Percentiles rank a stretch among this genome's conserved stretches.
Evolutionary conservation across 2,329 filamentous ascomycete species (phyloP).

Genomic region (Drechmeria coniospora): DNA sequence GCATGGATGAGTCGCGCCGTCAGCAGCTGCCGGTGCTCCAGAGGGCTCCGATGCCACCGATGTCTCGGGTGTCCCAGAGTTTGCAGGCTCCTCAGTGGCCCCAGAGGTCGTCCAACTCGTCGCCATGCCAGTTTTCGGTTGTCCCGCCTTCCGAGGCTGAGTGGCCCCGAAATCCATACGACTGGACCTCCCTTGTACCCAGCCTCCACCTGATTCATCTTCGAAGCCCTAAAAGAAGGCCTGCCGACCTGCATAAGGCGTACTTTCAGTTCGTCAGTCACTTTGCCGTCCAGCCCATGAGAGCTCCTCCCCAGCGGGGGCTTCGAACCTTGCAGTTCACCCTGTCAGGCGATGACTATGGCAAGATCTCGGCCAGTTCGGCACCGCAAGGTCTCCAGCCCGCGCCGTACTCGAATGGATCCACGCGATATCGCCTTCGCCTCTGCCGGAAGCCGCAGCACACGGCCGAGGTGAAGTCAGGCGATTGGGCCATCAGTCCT

Average conservation of each 20-base stretch:
- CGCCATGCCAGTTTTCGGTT: slow-evolving; percentile 1
- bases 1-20: no score
- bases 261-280: slow-evolving; percentile 43
- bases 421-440: slow-evolving; percentile 51
- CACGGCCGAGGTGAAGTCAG: slow-evolving; percentile 21
- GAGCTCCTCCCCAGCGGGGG: slow-evolving; percentile 17
- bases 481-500: slow-evolving; percentile 44
- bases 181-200: slow-evolving; percentile 23
- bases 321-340: slow-evolving; percentile 31
- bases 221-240: slow-evolving; percentile 31
- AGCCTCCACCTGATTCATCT: slow-evolving; percentile 31
- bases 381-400: slow-evolving; percentile 16
- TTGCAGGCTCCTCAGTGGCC: no score
- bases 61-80: no score
- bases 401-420: slow-evolving; percentile 31
- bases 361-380: slow-evolving; percentile 18
- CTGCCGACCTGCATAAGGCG: slow-evolving; percentile 14
- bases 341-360: slow-evolving; percentile 21
- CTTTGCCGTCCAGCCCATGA: slow-evolving; percentile 32
- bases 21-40: no score
- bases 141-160: slow-evolving; percentile 13
- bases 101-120: not conserved
- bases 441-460: slow-evolving; percentile 28
- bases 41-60: no score
- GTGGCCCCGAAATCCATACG: slow-evolving; percentile 24